phyloP scores from a whole-genome alignment of 2,329 filamentous ascomycete species.

The Thelonectria olida region DNA sequence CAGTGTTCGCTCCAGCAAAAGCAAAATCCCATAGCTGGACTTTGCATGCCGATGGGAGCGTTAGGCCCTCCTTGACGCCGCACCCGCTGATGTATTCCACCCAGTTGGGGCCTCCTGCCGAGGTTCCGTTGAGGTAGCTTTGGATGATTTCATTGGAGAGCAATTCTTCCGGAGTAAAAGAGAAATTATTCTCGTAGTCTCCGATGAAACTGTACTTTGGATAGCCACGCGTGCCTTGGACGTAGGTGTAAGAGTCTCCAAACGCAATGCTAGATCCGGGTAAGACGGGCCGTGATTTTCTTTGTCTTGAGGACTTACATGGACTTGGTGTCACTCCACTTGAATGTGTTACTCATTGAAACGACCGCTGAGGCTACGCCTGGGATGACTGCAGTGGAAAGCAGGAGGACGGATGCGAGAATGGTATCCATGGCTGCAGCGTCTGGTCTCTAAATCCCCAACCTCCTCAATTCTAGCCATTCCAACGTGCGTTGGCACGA shows the following conservation, averaged over 20 bases:
- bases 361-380: too few species aligned
- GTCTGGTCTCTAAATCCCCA: too few species aligned
- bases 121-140: conserved; percentile 8
- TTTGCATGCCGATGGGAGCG: conserved; percentile 10
- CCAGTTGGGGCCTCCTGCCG: conserved; percentile 19
- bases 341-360: neutral
- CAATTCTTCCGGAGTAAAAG: conserved; percentile 9
- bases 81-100: conserved; percentile 17
- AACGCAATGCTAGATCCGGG: conserved; percentile 3
- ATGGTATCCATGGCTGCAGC: too few species aligned
- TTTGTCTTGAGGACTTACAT: neutral
- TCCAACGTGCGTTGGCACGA: too few species aligned
- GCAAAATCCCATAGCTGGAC: conserved; percentile 22
- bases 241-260: conserved; percentile 22
- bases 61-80: conserved; percentile 8
- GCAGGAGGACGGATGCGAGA: neutral
- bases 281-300: neutral
- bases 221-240: conserved; percentile 15
- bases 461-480: too few species aligned
- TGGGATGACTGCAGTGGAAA: neutral
- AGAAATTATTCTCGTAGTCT: conserved; percentile 12
- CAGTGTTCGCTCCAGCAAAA: conserved; percentile 11
- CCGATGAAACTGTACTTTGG: conserved; percentile 23
- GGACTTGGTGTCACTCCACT: conserved; percentile 2
- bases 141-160: conserved; percentile 11